Conservation (phyloP, 257 asterid genomes). For the Rubia yunnanensis region DNA sequence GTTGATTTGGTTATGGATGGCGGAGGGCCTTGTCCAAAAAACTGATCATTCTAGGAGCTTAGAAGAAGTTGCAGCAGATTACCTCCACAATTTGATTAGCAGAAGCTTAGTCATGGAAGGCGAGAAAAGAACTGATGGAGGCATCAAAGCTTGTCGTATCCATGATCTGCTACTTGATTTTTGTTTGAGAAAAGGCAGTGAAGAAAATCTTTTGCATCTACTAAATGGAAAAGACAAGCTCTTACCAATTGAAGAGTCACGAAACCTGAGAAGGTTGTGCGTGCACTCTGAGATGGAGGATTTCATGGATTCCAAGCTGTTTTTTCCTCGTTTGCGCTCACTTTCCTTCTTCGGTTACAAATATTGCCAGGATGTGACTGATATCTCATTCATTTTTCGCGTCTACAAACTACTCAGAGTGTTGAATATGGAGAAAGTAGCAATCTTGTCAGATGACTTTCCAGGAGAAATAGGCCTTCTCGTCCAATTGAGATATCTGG, state of each 20-base stretch:
- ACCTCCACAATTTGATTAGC: neutral
- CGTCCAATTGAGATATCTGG: neutral
- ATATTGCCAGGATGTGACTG: neutral
- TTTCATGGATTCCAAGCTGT: neutral
- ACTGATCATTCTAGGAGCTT: neutral
- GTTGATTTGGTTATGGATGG: slow-evolving; percentile 4
- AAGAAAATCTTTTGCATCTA: neutral
- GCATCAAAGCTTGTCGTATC: slow-evolving; percentile 4
- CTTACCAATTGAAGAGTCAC: neutral
- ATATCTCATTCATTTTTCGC: neutral
- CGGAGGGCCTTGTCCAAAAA: slow-evolving; percentile 3
- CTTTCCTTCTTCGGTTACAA: neutral
- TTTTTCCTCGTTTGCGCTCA: neutral
- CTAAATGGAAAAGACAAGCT: neutral
- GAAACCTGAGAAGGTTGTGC: neutral
- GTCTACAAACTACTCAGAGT: neutral
- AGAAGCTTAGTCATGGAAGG: neutral
- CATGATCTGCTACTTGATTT: slow-evolving; percentile 3
- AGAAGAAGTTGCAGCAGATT: slow-evolving; percentile 9
- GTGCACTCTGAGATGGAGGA: neutral
- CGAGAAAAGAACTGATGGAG: neutral
- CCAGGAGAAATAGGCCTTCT: neutral
- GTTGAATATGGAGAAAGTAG: neutral
- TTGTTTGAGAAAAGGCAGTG: neutral
- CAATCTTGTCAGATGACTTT: neutral